Percentiles rank a stretch among this genome's conserved stretches.
These are phyloP conservation scores for Ustilago nuda DNA, from an alignment of 1,284 basidiomycete genomes.

Conservation along the genomic window DNA sequence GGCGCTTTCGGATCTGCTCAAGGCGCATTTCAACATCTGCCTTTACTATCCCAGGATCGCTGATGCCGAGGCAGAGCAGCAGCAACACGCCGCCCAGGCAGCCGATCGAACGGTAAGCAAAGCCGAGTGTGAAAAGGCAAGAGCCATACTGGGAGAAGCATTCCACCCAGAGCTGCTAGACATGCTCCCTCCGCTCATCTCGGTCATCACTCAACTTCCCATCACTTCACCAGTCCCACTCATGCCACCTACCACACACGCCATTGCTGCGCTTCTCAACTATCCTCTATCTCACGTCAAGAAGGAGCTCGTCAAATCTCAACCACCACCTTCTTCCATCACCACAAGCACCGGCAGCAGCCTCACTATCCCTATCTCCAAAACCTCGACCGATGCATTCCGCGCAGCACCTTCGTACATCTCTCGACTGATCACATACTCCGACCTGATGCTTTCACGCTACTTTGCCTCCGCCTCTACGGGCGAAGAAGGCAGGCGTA, in stretches of 20 bases:
- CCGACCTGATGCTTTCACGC: constrained; percentile 44
- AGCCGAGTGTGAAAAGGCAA: not conserved
- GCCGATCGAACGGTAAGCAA: not conserved
- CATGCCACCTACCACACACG: constrained; percentile 56
- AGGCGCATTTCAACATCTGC: constrained; percentile 61
- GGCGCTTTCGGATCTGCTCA: constrained; percentile 58
- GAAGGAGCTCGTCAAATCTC: constrained; percentile 13
- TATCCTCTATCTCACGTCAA: constrained; percentile 46
- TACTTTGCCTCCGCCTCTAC: constrained; percentile 28
- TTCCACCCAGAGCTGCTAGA: constrained; percentile 43
- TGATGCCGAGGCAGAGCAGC: constrained; percentile 28
- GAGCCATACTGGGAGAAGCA: constrained; percentile 42
- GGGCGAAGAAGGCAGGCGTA: constrained; percentile 16
- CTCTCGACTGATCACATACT: constrained; percentile 25
- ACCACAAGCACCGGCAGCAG: not conserved
- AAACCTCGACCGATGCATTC: constrained; percentile 25
- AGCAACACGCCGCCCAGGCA: constrained; percentile 13
- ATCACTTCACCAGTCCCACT: constrained; percentile 37
- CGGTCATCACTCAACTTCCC: constrained; percentile 39
- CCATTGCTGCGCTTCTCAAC: constrained; percentile 62
- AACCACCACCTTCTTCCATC: not conserved
- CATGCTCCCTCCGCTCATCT: constrained; percentile 50
- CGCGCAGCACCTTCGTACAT: constrained; percentile 27
- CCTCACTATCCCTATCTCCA: constrained; percentile 26
- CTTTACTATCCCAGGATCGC: constrained; percentile 60